Evolutionary conservation across 2,329 filamentous ascomycete species (phyloP).

Genomic region (Xylaria digitata): DNA sequence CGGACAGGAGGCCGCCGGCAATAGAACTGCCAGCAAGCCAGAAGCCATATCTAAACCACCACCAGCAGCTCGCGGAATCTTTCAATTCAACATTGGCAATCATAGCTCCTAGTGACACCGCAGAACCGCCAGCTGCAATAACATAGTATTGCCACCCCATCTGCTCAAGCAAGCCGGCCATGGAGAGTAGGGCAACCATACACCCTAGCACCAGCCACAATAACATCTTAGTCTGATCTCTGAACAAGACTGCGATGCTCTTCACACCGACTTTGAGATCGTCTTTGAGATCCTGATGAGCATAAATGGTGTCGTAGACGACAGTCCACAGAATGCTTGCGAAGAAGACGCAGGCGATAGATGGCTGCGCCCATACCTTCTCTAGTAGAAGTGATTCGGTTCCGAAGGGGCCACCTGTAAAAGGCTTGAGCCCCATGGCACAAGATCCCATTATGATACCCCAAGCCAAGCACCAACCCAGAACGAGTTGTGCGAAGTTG

Average conservation of each 20-base stretch:
- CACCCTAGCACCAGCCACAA: conserved; percentile 41
- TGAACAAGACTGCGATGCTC: conserved; percentile 50
- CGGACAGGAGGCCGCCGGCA: conserved; percentile 42
- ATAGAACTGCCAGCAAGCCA: conserved; percentile 49
- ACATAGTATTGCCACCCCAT: conserved; percentile 42
- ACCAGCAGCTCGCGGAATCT: conserved; percentile 48
- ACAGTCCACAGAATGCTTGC: conserved; percentile 50
- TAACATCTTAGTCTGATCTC: conserved; percentile 44
- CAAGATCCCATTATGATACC: conserved; percentile 49
- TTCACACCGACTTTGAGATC: conserved; percentile 51
- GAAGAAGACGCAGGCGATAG: conserved; percentile 45
- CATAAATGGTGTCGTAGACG: conserved; percentile 54
- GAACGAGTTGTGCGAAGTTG: conserved; percentile 51
- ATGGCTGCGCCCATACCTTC: conserved; percentile 40
- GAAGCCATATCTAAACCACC: conserved; percentile 50
- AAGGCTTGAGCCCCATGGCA: conserved; percentile 45
- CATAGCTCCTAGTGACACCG: conserved; percentile 46
- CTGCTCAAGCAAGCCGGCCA: conserved; percentile 37
- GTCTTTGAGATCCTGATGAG: conserved; percentile 51
- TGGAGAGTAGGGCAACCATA: conserved; percentile 43
- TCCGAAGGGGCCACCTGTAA: conserved; percentile 43
- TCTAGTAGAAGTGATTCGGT: background rate
- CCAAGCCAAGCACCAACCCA: conserved; percentile 51
- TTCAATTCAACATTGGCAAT: conserved; percentile 47
- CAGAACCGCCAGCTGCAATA: conserved; percentile 44